Percentiles rank a stretch among this genome's conserved stretches.
phyloP scores from a whole-genome alignment of 805 yeast species.

The Blastobotrys parvus region DNA sequence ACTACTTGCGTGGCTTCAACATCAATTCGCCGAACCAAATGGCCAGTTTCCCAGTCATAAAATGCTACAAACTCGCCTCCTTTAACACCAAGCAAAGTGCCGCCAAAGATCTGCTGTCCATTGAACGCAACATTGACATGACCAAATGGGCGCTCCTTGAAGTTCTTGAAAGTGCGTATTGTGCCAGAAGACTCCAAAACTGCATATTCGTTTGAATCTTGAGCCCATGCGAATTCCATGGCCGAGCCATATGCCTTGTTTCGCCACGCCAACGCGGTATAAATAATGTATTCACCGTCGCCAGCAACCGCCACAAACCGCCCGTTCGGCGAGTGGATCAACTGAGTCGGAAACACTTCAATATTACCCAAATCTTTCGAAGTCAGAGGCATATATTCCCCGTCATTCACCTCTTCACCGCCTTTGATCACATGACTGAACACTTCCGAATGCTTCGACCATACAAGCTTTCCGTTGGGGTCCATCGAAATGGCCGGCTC shows the following conservation, averaged over 20 bases:
- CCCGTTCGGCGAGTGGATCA: constrained; percentile 93
- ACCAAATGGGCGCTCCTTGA: constrained; percentile 64
- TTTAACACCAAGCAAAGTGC: constrained; percentile 78
- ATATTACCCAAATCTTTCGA: constrained; percentile 91
- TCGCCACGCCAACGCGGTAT: constrained; percentile 97
- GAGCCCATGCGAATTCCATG: constrained; percentile 89
- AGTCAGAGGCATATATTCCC: constrained; percentile 66
- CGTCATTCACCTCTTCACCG: constrained; percentile 61
- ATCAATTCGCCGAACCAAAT: constrained; percentile 79
- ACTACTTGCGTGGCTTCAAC: constrained; percentile 66
- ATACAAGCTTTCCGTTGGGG: constrained; percentile 80
- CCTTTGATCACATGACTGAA: constrained; percentile 75
- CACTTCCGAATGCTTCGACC: constrained; percentile 86
- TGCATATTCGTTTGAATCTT: constrained; percentile 82
- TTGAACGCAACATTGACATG: constrained; percentile 53
- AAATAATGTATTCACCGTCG: constrained; percentile 94
- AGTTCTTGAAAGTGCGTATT: constrained; percentile 72
- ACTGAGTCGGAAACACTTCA: constrained; percentile 82
- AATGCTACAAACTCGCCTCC: constrained; percentile 79
- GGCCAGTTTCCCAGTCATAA: constrained; percentile 90
- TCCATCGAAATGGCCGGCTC: constrained; percentile 94
- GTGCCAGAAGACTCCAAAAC: constrained; percentile 58
- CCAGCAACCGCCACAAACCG: constrained; percentile 95
- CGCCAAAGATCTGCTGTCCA: constrained; percentile 78
- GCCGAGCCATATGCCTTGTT: constrained; percentile 89